Evolutionary conservation across 2,329 filamentous ascomycete genomes (phyloP), one percentile per base, ranked within the genome.

Genomic region (Cucurbitaria berberidis): DNA sequence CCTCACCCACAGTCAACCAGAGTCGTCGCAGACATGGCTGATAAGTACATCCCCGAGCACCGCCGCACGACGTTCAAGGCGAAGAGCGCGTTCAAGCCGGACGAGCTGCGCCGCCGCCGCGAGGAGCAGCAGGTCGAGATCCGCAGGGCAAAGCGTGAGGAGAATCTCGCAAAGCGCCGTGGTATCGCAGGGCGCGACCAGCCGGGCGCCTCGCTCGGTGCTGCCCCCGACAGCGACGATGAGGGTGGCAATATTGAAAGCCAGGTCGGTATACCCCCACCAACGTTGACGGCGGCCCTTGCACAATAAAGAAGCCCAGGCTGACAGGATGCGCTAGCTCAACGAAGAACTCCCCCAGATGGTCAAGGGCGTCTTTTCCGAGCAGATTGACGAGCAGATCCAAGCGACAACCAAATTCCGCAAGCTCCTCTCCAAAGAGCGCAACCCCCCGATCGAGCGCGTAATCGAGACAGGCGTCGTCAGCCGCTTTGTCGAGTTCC

Each of bases 91-190:
- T 98, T 99, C 85, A 97, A 97, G 87, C 93, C 93, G 70, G 95
- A 99, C 78, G 95, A 99, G 83, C 89, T 99, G 65, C 91, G 95
- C 76, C 93, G 95, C 74, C 95, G 95, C 76, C 95, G 95, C 76
- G 95, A 99, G 78, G 95, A 99, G 81, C 93, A 97, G 80, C 95
- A 98, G 82, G 95, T 99, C 64, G 95, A 99, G 82, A 99, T 99
- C 75, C 89, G 95, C 77, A 96, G 96, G 82, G 91, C 93, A 63
- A 98, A 98, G 87, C 89, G 95, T 76, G 95, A 99, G 81, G 95
- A 99, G 83, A 98, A 97, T 81, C 82, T 99, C 76, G 95, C 95
- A 78, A 99, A 99, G 87, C 86, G 95, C 80, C 89, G 95, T 84
- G 95, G 95, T 74, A 96, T 98, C 70, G 87, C 89, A 66, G 89